Percentiles rank a stretch among this genome's conserved stretches.
Evolutionary conservation across 2,329 filamentous ascomycete genomes (phyloP).

Genomic region (Bretziella fagacearum): DNA sequence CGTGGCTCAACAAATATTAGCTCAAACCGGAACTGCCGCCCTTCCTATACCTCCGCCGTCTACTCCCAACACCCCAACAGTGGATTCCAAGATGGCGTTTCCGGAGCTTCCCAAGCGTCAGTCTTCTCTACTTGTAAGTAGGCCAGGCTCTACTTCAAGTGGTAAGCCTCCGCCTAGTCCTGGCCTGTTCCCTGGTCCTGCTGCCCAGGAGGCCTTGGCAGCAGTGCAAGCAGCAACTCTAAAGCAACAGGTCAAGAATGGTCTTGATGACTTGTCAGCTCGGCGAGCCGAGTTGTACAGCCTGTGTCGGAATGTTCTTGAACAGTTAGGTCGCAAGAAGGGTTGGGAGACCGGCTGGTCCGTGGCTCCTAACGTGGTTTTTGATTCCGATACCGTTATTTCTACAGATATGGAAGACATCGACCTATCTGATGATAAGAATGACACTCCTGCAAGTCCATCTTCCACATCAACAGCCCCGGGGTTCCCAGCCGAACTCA

Average conservation of each 20-base stretch:
- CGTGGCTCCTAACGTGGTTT: slow-evolving; percentile 34
- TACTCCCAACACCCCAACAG: slow-evolving; percentile 12
- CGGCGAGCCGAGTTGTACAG: slow-evolving; percentile 67
- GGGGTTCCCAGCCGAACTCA: slow-evolving; percentile 4
- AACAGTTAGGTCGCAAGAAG: slow-evolving; percentile 51
- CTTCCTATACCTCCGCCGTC: slow-evolving; percentile 42
- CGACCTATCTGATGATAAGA: slow-evolving; percentile 30
- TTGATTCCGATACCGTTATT: slow-evolving; percentile 24
- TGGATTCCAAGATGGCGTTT: slow-evolving; percentile 21
- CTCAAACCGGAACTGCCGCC: slow-evolving; percentile 53
- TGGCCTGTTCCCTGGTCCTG: slow-evolving; percentile 34
- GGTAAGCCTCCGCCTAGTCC: slow-evolving; percentile 29
- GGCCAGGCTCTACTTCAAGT: slow-evolving; percentile 21
- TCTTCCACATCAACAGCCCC: too few relatives aligned
- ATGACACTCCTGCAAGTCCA: slow-evolving; percentile 14
- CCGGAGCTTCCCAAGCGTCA: slow-evolving; percentile 44
- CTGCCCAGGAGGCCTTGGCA: slow-evolving; percentile 23
- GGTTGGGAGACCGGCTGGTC: slow-evolving; percentile 68
- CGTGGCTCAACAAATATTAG: slow-evolving; percentile 57
- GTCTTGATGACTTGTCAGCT: slow-evolving; percentile 67
- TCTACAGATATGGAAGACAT: slow-evolving; percentile 39
- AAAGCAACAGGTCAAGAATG: slow-evolving; percentile 38
- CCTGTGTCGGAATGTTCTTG: slow-evolving; percentile 62
- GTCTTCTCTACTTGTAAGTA: slow-evolving; percentile 38
- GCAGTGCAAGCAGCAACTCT: slow-evolving; percentile 24